Evolutionary conservation across 129 eudicot species (phyloP).

Genomic region (Erigeron canadensis): DNA sequence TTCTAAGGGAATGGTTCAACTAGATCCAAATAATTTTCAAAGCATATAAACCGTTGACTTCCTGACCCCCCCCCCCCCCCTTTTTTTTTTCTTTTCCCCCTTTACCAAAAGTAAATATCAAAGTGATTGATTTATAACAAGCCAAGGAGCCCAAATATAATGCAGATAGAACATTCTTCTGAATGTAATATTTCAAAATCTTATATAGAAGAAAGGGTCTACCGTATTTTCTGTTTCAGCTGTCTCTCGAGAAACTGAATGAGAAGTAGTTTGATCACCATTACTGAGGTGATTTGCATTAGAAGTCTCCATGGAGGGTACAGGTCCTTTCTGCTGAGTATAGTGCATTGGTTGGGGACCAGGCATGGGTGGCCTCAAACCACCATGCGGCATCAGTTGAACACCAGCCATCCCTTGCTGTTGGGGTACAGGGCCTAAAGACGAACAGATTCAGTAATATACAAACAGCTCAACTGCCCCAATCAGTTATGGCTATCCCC

Average conservation of each 20-base stretch:
- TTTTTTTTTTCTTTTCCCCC: too few species aligned
- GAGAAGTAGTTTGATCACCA: conserved; percentile 43
- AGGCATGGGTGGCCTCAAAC: conserved; percentile 59
- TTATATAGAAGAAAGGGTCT: conserved; percentile 7
- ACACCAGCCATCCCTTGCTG: conserved; percentile 59
- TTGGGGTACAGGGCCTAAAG: conserved; percentile 61
- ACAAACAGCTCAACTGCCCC: not conserved
- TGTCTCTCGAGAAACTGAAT: conserved; percentile 39
- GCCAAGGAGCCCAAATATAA: not conserved
- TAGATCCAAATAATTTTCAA: conserved; percentile 13
- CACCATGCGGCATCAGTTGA: conserved; percentile 57
- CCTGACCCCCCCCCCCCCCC: conserved; percentile 5
- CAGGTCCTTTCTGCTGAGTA: conserved; percentile 55
- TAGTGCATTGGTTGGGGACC: conserved; percentile 46
- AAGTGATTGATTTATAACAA: conserved; percentile 7
- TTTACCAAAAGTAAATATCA: not conserved
- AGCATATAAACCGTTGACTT: conserved; percentile 22
- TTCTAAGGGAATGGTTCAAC: conserved; percentile 5
- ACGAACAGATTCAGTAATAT: conserved; percentile 11
- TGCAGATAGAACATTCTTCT: conserved; percentile 15
- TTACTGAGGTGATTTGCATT: conserved; percentile 42
- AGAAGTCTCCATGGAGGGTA: conserved; percentile 41
- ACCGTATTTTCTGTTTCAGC: conserved; percentile 56
- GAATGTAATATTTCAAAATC: conserved; percentile 18
- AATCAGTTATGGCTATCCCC: not conserved